Evolutionary conservation across 805 yeast genomes (phyloP), one percentile per base, ranked within the genome.

Genomic region (Huiozyma sinensis): DNA sequence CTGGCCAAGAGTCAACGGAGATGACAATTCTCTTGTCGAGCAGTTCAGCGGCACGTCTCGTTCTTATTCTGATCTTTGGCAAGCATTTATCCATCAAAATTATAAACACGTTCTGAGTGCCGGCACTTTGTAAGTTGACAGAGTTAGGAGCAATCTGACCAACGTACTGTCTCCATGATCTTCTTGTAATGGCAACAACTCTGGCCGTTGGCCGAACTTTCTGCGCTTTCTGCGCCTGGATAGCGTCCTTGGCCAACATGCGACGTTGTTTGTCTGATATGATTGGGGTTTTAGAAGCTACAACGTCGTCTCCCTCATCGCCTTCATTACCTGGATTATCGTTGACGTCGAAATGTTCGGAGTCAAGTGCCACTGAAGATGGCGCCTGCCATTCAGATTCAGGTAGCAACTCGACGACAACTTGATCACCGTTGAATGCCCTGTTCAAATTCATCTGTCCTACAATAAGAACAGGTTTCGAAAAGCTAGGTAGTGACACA

Each of bases 91-190:
- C 97, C 92, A 92, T 81, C 47, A 94, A 73, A 40, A 83, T 71
- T 24, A 92, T 94, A 55, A 92, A 81, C 44, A 92, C 90, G 39
- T 77, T 76, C 56, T 82, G 81, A 13, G 84, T 73, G 7, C 94
- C 77, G 51, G 82, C 79, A 12, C 64, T 59, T 41, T 70, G 68
- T 40, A 71, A 73, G 42, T 76, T 77, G 1, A 83, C 82, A 2
- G 95, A 81, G 33, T 79, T 73, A 37, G 87, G 82, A 2, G 90
- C 81, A 49, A 92, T 72, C 62, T 89, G 96, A 10, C 98, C 98
- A 34, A 92, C 98, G 58, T 89, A 92, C 51, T 81, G 79, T 61
- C 98, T 76, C 98, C 98, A 92, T 48, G 90, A 85, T 64, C 99
- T 76, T 65, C 86, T 82, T 36, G 80, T 69, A 28, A 92, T 75